Evolutionary conservation across 257 asterid species (phyloP), one percentile per base, ranked within the genome.

Genomic region (Coffea eugenioides): DNA sequence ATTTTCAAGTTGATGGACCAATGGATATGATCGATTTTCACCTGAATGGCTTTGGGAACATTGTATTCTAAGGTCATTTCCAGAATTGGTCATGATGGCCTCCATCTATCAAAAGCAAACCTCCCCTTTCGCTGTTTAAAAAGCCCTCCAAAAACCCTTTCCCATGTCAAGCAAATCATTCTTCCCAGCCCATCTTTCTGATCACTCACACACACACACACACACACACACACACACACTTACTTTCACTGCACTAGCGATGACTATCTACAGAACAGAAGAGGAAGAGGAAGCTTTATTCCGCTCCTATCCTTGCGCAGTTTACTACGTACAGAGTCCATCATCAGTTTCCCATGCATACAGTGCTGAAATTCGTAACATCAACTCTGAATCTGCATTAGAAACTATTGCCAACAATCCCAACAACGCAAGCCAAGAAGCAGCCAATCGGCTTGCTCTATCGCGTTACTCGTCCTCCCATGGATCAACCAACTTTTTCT

Each of bases 291-390:
- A 93, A 83, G 90, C 97, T 0, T 71, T 90, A 43, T 91, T 87
- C 84, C 89, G 90, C 6, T 80, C 91, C 59, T 89, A 85, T 81
- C 90, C 92, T 8, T 89, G 86, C 72, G 80, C 93, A 2, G 70
- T 87, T 6, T 93, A 91, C 87, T 93, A 86, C 65, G 95, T 91
- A 9, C 94, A 90, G 27, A 91, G 97, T 87, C 97, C 97, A 2
- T 89, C 95, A 1, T 82, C 88, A 61, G 23, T 83, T 61, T 88
- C 93, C 52, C 88, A 89, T 82, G 88, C 84, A 78, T 85, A 83
- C 85, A 82, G 80, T 16, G 73, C 75, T 2, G 86, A 82, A 8
- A 48, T 75, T 13, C 69, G 70, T 0, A 65, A 43, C 77, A 71
- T 9, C 78, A 59, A 73, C 76, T 77, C 61, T 82, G 76, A 61